phyloP scores from a whole-genome alignment of 768 basidiomycete genomes.

The Paxillus rubicundulus region DNA sequence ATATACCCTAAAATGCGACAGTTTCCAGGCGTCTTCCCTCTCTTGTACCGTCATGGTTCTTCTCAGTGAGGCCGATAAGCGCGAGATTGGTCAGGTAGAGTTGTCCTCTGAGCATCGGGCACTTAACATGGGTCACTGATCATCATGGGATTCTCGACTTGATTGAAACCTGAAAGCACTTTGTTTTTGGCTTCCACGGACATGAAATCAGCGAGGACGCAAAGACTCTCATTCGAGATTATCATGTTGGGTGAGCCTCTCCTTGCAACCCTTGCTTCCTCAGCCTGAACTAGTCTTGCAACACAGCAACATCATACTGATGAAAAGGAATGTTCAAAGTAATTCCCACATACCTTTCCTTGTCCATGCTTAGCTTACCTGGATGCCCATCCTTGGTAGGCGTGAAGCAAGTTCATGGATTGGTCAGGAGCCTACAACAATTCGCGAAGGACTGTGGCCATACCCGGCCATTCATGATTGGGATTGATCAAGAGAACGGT shows the following conservation, averaged over 20 bases:
- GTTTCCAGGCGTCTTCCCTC: neutral
- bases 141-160: neutral
- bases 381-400: conserved; percentile 32
- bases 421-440: conserved; percentile 50
- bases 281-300: neutral
- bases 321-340: conserved; percentile 67
- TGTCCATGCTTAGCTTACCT: neutral
- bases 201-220: conserved; percentile 49
- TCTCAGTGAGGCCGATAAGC: conserved; percentile 38
- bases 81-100: conserved; percentile 47
- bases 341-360: neutral
- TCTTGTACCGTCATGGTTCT: conserved; percentile 13
- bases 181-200: conserved; percentile 71
- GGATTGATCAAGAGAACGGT: conserved; percentile 78
- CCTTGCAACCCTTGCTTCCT: too few species aligned
- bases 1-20: conserved; percentile 1
- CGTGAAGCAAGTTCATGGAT: conserved; percentile 45
- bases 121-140: neutral
- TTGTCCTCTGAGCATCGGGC: neutral
- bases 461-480: conserved; percentile 54
- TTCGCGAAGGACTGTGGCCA: conserved; percentile 60
- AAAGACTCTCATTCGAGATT: conserved; percentile 55
- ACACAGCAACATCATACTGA: conserved; percentile 55
- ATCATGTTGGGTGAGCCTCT: conserved; percentile 50
- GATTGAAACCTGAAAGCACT: conserved; percentile 48